phyloP scores from a whole-genome alignment of 768 basidiomycete genomes.

The Xerocomus potaroensis region DNA sequence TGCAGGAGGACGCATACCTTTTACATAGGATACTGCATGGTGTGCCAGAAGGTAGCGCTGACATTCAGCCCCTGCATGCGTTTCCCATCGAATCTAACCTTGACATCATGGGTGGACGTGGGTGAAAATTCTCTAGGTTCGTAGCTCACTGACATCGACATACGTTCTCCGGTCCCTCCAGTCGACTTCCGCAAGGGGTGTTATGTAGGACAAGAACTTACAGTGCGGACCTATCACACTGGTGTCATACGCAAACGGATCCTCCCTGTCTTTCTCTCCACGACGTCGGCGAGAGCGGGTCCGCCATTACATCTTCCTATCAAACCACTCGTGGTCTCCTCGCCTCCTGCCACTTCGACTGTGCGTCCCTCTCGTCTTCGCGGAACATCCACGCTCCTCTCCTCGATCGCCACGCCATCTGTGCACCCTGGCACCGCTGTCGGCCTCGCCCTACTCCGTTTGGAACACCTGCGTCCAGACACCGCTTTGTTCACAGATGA shows the following conservation, averaged over 20 bases:
- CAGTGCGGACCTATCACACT: constrained; percentile 94
- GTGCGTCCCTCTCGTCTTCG: constrained; percentile 52
- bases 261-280: constrained; percentile 63
- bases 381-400: constrained; percentile 72
- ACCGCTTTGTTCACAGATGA: constrained; percentile 17
- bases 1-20: constrained; percentile 54
- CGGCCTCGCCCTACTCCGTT: constrained; percentile 75
- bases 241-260: constrained; percentile 89
- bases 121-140: constrained; percentile 28
- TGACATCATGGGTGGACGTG: constrained; percentile 91
- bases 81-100: constrained; percentile 95
- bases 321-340: constrained; percentile 18
- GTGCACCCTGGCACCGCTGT: constrained; percentile 35
- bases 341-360: constrained; percentile 8
- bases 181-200: constrained; percentile 98
- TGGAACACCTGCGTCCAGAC: constrained; percentile 55
- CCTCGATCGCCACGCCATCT: constrained; percentile 37
- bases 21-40: constrained; percentile 78
- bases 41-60: constrained; percentile 80
- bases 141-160: neutral
- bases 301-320: constrained; percentile 22
- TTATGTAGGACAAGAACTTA: constrained; percentile 96
- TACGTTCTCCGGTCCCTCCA: constrained; percentile 36
- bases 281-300: constrained; percentile 15
- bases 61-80: constrained; percentile 71